phyloP scores from a whole-genome alignment of 208 protist species.

The Herpetomonas tarakana region DNA sequence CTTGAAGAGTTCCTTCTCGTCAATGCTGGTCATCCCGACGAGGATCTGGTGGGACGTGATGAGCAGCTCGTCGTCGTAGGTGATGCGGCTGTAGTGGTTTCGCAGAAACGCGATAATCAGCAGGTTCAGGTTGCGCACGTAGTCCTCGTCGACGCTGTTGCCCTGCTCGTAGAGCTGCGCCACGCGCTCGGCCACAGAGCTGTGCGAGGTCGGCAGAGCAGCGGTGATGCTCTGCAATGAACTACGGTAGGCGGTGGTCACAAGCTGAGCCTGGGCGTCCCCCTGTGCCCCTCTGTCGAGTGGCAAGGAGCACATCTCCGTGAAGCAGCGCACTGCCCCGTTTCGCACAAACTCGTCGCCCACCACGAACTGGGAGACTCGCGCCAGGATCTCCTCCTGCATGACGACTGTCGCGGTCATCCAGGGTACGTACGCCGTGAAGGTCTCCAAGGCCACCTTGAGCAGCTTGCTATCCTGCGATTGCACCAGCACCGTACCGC shows the following conservation, averaged over 20 bases:
- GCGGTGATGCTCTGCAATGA: constrained; percentile 64
- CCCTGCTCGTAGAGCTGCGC: constrained; percentile 63
- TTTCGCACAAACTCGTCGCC: constrained; percentile 37
- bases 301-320: constrained; percentile 56
- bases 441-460: constrained; percentile 67
- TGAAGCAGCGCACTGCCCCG: constrained; percentile 61
- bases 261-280: constrained; percentile 55
- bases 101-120: constrained; percentile 95
- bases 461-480: constrained; percentile 50
- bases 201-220: constrained; percentile 69
- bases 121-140: constrained; percentile 86
- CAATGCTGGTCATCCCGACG: constrained; percentile 94
- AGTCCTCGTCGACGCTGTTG: constrained; percentile 66
- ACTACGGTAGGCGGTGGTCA: constrained; percentile 61
- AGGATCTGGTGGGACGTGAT: constrained; percentile 89
- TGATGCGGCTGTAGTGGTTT: constrained; percentile 85
- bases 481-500: constrained; percentile 59
- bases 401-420: constrained; percentile 78
- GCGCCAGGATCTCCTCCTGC: constrained; percentile 52
- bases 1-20: constrained; percentile 98
- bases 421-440: constrained; percentile 84
- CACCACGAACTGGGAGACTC: constrained; percentile 39
- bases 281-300: constrained; percentile 38
- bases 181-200: constrained; percentile 47
- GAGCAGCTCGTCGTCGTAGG: constrained; percentile 82